Base-by-base conservation (phyloP, 345 rosid species). In the Euphorbia tirucalli region DNA sequence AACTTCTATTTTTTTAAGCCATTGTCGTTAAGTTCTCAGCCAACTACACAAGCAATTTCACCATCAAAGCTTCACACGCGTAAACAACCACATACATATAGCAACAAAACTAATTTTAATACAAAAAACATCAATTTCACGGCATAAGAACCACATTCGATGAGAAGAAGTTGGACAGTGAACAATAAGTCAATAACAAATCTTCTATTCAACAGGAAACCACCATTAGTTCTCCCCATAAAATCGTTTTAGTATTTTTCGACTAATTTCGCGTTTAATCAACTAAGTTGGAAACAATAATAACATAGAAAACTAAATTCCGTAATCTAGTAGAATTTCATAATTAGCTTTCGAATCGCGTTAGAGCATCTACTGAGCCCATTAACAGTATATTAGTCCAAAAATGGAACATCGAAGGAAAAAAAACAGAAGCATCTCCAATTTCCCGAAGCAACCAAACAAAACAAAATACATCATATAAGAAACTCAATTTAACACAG, bases 371-470 rank as follows among this genome's bases (percentile, higher is more conserved):
- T 19, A 30, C n/a, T 21, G 21, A 68, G 19, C 49, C 35, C 14
- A 54, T 11, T 19, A 55, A 25, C 46, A 35, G 24, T 30, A 5
- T 6, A n/a, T 21, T 5, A 24, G 65, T 61, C 43, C 46, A 22
- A 32, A 35, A 61, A 19, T 35, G 8, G 32, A 48, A 19, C 2
- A 54, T 27, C 62, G 54, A 6, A 68, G 31, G 52, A 10, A 15
- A 2, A 66, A 2, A 66, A 4, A n/a, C 19, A 54, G 37, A 52
- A 52, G 4, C 21, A 15, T 15, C 15, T 65, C 9, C 57, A 13
- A 24, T 52, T 61, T 35, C 61, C 21, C 14, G 15, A 30, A 55
- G 64, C 41, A 72, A n/a, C 70, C 64, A 43, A 72, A 64, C 64
- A 72, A 52, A 65, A 39, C 56, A 22, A 56, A 56, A 56, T 39